Percentiles rank a stretch among this genome's conserved stretches.
Evolutionary conservation across 1,139 yeast genomes (phyloP).

Genomic region (Suhomyces bribrorum): DNA sequence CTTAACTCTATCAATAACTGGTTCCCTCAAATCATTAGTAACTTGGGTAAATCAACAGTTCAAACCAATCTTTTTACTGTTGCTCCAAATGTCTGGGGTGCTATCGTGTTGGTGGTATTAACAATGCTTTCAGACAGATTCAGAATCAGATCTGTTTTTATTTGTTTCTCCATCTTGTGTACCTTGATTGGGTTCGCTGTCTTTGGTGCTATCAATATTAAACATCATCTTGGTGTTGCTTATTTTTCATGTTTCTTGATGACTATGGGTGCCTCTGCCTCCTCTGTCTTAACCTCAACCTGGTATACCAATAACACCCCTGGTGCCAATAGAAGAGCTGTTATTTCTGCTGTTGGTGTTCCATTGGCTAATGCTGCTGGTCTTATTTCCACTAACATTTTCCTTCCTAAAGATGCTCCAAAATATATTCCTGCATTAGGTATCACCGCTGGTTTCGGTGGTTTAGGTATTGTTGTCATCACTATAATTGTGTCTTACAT

Average conservation of each 20-base stretch:
- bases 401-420: slow-evolving; percentile 32
- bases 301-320: slow-evolving; percentile 57
- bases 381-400: slow-evolving; percentile 32
- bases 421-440: slow-evolving; percentile 33
- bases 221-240: slow-evolving; percentile 40
- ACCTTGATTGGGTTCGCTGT: slow-evolving; percentile 48
- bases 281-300: slow-evolving; percentile 46
- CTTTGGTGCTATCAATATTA: slow-evolving; percentile 45
- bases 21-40: slow-evolving; percentile 40
- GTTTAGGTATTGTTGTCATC: slow-evolving; percentile 29
- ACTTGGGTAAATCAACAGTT: slow-evolving; percentile 30
- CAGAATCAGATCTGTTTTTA: slow-evolving; percentile 33
- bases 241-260: slow-evolving; percentile 38
- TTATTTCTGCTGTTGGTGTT: slow-evolving; percentile 31
- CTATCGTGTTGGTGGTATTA: slow-evolving; percentile 24
- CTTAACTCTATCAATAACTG: slow-evolving; percentile 49
- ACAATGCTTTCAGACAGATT: slow-evolving; percentile 28
- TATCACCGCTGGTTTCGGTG: slow-evolving; percentile 38
- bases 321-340: slow-evolving; percentile 37
- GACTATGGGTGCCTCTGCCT: slow-evolving; percentile 36
- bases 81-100: slow-evolving; percentile 36
- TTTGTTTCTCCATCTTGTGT: slow-evolving; percentile 36
- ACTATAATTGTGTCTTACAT: slow-evolving; percentile 27
- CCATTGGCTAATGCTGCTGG: slow-evolving; percentile 39
- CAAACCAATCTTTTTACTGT: slow-evolving; percentile 32